Conservation (phyloP, 306 rosid genomes). For the Acmispon strigosus region DNA sequence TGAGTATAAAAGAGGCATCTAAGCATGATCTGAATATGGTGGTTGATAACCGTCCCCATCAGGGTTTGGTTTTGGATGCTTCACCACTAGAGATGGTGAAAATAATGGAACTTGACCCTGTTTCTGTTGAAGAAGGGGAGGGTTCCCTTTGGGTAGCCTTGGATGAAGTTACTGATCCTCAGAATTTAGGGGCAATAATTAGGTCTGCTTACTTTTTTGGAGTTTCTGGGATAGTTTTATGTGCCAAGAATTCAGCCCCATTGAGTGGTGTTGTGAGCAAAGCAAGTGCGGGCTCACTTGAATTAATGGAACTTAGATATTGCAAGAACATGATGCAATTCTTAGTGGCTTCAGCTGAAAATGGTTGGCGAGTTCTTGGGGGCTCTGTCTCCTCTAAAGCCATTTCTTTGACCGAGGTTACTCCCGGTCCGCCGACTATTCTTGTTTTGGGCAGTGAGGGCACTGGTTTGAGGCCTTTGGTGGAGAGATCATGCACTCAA, state of each 20-base stretch:
- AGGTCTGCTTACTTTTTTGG: slow-evolving; percentile 91
- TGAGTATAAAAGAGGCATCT: slow-evolving; percentile 57
- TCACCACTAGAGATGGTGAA: slow-evolving; percentile 89
- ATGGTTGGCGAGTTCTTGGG: slow-evolving; percentile 87
- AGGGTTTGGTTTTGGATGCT: slow-evolving; percentile 86
- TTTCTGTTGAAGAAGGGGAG: slow-evolving; percentile 55
- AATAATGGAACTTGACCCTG: slow-evolving; percentile 61
- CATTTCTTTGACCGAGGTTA: slow-evolving; percentile 54
- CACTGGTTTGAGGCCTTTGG: slow-evolving; percentile 90
- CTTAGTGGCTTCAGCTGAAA: slow-evolving; percentile 77
- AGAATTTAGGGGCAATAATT: slow-evolving; percentile 86
- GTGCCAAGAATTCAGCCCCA: slow-evolving; percentile 93
- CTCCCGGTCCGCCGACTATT: slow-evolving; percentile 66
- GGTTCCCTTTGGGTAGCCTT: slow-evolving; percentile 85
- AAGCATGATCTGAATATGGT: slow-evolving; percentile 97
- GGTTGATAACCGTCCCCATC: slow-evolving; percentile 91
- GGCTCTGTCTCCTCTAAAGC: slow-evolving; percentile 80
- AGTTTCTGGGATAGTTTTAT: slow-evolving; percentile 79
- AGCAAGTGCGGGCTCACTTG: slow-evolving; percentile 96
- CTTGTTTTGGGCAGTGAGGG: slow-evolving; percentile 95
- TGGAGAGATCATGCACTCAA: slow-evolving; percentile 87
- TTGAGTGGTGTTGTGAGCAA: slow-evolving; percentile 91
- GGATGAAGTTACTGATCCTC: slow-evolving; percentile 97
- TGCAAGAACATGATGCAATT: slow-evolving; percentile 98
- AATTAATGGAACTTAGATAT: slow-evolving; percentile 80